Conservation (phyloP, 2,329 filamentous ascomycete genomes). For the Pseudomassariella vexata region DNA sequence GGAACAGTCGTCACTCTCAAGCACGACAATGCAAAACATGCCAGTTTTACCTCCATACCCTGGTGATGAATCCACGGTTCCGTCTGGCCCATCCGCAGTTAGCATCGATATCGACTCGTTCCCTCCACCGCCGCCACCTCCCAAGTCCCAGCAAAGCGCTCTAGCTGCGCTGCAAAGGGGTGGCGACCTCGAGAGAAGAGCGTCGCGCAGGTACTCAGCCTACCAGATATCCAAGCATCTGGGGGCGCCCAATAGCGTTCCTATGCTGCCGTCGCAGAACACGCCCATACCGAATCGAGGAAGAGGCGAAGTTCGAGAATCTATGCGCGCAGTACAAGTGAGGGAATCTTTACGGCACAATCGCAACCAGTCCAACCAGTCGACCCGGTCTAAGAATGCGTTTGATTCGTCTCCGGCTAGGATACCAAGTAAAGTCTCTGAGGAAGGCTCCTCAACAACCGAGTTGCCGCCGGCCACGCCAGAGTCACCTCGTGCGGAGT, state of each 20-base stretch:
- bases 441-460: conserved; percentile 41
- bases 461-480: conserved; percentile 20
- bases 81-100: conserved; percentile 34
- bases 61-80: conserved; percentile 48
- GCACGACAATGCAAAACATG: conserved; percentile 68
- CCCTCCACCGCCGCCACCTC: conserved; percentile 71
- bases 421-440: conserved; percentile 54
- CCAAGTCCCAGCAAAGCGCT: conserved; percentile 81
- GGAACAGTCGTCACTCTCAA: conserved; percentile 66
- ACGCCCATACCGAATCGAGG: conserved; percentile 81
- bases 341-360: conserved; percentile 45
- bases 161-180: conserved; percentile 85
- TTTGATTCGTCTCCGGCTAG: conserved; percentile 59
- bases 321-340: conserved; percentile 62
- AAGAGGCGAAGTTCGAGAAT: conserved; percentile 72
- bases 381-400: conserved; percentile 35
- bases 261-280: conserved; percentile 78
- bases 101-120: conserved; percentile 59
- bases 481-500: conserved; percentile 46
- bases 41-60: conserved; percentile 70
- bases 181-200: conserved; percentile 85
- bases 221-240: conserved; percentile 97
- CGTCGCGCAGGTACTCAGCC: conserved; percentile 87
- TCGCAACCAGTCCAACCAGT: conserved; percentile 40
- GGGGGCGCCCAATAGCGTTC: conserved; percentile 75